Evolutionary conservation across 2,329 filamentous ascomycete genomes (phyloP), one percentile per base, ranked within the genome.

Genomic region (Monilinia fructicola): DNA sequence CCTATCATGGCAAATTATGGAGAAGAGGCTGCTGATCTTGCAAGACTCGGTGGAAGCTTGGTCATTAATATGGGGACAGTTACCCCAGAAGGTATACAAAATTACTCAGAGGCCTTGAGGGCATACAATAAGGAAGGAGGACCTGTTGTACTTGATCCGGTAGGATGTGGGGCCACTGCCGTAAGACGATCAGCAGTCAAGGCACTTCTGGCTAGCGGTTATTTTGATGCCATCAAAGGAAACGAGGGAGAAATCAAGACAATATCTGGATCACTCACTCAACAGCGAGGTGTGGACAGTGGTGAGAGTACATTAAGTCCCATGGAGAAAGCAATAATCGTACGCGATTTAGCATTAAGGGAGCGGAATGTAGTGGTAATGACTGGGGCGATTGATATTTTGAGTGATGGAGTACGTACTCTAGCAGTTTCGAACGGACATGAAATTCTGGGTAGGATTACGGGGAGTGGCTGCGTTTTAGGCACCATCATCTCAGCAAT

Each of bases 51-150:
- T 48, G 92, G 91, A 14, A 87, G 89, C 0, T 84, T 98, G 1
- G 90, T 98, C 55, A 84, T 98, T 75, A 98, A 98, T 79, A 97
- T 97, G 92, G 94, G 94, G 38, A 97, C 92, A 0, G 87, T 94
- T 9, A 95, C 91, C 1, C 87, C 89, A 0, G 90, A 92, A 6
- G 89, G 88, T 46, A 78, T 94, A 3, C 74, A 80, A 14, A 92
- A 91, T 76, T 93, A 95, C 77, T 75, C 86, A 48, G 84, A 88
- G 75, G 93, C 93, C 0, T 81, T 97, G 12, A 80, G 80, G 52
- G 93, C 92, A 1, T 97, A 98, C 81, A 98, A 97, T 73, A 81
- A 82, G 2, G 85, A 84, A 11, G 88, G 88, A 0, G 86, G 89
- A 1, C 92, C 93, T 0, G 86, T 96, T 0, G 81, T 98, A 0